Base-by-base conservation (phyloP, 768 basidiomycete genomes). In the Phylloporus scabripes region DNA sequence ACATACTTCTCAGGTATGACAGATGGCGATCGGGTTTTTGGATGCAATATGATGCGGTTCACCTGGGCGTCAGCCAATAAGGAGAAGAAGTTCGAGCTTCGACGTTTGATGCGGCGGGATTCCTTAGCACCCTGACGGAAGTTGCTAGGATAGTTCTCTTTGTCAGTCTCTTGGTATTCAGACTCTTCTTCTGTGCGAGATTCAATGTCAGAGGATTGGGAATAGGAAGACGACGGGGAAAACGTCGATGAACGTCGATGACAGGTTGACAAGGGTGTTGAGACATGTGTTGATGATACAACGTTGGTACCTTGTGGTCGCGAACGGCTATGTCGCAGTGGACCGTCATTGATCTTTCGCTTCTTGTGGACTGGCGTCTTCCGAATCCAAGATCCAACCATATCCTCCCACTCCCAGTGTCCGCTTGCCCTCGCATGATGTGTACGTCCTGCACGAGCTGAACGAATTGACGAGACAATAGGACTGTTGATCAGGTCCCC, bases 351-450 rank as follows among this genome's bases (percentile, higher is more conserved):
- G 15, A 50, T 47, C 54, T 42, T 60, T 46, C 23, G 53, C 37
- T 55, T 68, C 50, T 63, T 67, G 5, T 55, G 57, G 28, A 56
- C 41, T 23, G 72, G 71, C 2, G 72, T 67, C 48, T 61, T 68
- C 23, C 66, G 68, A 34, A 76, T 64, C 75, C 76, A 79, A 50
- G 71, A 71, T 2, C 66, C 72, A 6, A 76, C 59, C 55, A 68
- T 65, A 45, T 70, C 67, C 50, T 79, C 78, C 78, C 78, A 79
- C 33, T 69, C 65, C 73, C 76, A 80, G 20, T 70, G 64, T 20
- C 63, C 66, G 28, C 54, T 67, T 29, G 45, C 41, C 38, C 47
- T 57, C 33, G 49, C 43, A n/a, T 37, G 51, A 18, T 49, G 57
- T 28, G 39, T 39, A 20, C 43, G 47, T 34, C 49, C 45, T 20